phyloP scores from a whole-genome alignment of 2,329 filamentous ascomycete species.

The Claviceps monticola region DNA sequence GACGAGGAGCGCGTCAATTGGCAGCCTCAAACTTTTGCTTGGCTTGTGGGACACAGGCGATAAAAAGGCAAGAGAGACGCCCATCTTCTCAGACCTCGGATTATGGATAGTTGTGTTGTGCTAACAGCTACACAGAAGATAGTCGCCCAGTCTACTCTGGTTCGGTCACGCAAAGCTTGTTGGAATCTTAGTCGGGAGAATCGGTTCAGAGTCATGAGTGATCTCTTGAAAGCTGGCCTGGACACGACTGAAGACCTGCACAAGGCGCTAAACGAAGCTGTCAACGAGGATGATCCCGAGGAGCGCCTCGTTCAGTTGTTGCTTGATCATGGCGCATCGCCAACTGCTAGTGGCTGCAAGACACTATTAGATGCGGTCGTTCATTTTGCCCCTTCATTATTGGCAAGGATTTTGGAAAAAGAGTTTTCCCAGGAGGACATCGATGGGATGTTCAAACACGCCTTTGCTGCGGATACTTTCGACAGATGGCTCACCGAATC shows the following conservation, averaged over 20 bases:
- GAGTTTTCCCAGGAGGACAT: constrained; percentile 30
- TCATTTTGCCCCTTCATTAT: constrained; percentile 21
- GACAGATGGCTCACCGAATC: constrained; percentile 31
- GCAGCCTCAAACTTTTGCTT: constrained; percentile 36
- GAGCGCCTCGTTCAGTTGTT: constrained; percentile 32
- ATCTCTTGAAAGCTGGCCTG: constrained; percentile 38
- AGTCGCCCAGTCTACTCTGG: constrained; percentile 32
- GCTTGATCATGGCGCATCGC: constrained; percentile 37
- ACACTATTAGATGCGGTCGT: constrained; percentile 35
- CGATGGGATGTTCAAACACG: constrained; percentile 28
- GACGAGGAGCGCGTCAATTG: constrained; percentile 35
- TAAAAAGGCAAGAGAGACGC: constrained; percentile 22
- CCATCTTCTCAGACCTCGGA: neutral
- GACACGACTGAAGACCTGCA: constrained; percentile 35
- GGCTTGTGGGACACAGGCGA: constrained; percentile 28
- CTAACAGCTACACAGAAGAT: constrained; percentile 21
- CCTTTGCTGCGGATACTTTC: constrained; percentile 28
- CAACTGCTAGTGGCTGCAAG: constrained; percentile 36
- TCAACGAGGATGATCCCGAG: constrained; percentile 39
- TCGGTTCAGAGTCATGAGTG: constrained; percentile 32
- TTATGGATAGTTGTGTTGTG: neutral
- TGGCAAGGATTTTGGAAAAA: constrained; percentile 28
- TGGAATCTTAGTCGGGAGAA: constrained; percentile 36
- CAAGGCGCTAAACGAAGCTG: constrained; percentile 33
- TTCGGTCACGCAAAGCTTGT: constrained; percentile 37